phyloP scores from a whole-genome alignment of 768 basidiomycete species.

The Mycena sanguinolenta region DNA sequence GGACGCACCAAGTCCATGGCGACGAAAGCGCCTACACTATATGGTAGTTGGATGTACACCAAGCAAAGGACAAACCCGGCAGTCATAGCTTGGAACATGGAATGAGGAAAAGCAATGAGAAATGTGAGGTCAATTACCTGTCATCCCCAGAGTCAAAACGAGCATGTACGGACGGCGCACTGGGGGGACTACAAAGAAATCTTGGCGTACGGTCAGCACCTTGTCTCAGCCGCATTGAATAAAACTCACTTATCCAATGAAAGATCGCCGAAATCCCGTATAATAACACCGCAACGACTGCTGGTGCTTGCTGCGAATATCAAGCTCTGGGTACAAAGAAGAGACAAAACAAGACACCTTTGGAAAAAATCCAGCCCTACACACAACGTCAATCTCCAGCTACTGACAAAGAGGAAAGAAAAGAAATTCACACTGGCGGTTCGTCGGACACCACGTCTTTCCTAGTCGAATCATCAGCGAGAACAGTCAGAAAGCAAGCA shows the following conservation, averaged over 20 bases:
- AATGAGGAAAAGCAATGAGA: background rate
- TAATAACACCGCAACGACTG: constrained; percentile 18
- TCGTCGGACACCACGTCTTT: background rate
- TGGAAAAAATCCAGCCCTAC: constrained; percentile 23
- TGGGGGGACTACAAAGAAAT: constrained; percentile 1
- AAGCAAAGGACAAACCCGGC: constrained; percentile 17
- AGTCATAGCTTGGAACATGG: constrained; percentile 8
- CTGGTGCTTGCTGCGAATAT: constrained; percentile 18
- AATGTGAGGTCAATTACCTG: constrained; percentile 7
- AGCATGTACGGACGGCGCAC: constrained; percentile 24
- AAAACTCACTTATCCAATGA: constrained; percentile 33
- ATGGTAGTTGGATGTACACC: constrained; percentile 1
- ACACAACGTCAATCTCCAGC: background rate
- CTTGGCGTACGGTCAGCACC: background rate
- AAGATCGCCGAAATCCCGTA: constrained; percentile 23
- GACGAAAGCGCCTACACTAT: constrained; percentile 13
- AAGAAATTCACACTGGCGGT: background rate
- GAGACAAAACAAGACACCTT: background rate
- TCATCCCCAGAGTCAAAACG: constrained; percentile 35
- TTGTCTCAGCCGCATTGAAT: background rate
- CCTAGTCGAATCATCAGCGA: background rate
- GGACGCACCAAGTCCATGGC: constrained; percentile 17
- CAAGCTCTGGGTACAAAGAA: background rate
- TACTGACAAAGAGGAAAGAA: background rate
- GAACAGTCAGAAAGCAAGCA: constrained; percentile 1